Percentiles rank a stretch among this genome's conserved stretches.
phyloP scores from a whole-genome alignment of 768 basidiomycete genomes.

The Pleurotus sapidus region DNA sequence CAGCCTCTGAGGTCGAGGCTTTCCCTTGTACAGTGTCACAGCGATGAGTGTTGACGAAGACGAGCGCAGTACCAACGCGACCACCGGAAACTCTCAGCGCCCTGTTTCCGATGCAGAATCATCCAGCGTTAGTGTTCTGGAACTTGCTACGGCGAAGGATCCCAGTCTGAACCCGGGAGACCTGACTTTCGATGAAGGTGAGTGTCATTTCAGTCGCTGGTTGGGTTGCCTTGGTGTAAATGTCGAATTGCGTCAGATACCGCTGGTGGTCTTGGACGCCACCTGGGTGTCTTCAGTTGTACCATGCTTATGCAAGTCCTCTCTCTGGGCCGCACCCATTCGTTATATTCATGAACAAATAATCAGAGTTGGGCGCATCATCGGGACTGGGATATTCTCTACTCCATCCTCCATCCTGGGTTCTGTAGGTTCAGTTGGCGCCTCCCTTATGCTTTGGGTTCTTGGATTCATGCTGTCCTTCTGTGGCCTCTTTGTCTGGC shows the following conservation, averaged over 20 bases:
- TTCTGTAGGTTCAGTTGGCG: slow-evolving; percentile 56
- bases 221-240: no score
- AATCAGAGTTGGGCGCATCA: slow-evolving; percentile 46
- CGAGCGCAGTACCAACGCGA: no score
- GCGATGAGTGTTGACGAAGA: no score
- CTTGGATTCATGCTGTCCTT: slow-evolving; percentile 57
- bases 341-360: neutral
- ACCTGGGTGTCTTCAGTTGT: slow-evolving; percentile 54
- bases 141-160: neutral
- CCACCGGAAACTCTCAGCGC: no score
- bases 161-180: slow-evolving; percentile 33
- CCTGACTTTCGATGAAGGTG: slow-evolving; percentile 50
- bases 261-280: slow-evolving; percentile 56
- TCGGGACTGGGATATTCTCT: slow-evolving; percentile 66
- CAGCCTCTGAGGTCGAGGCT: no score
- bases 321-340: neutral
- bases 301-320: slow-evolving; percentile 47
- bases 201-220: neutral
- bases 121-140: neutral
- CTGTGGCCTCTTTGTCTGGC: slow-evolving; percentile 61
- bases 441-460: slow-evolving; percentile 63
- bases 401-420: slow-evolving; percentile 58
- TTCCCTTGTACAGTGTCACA: no score
- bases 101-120: no score
- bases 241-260: slow-evolving; percentile 28